Evolutionary conservation across 495 filamentous ascomycete species (phyloP).

Genomic region (Lichina pygmaea): DNA sequence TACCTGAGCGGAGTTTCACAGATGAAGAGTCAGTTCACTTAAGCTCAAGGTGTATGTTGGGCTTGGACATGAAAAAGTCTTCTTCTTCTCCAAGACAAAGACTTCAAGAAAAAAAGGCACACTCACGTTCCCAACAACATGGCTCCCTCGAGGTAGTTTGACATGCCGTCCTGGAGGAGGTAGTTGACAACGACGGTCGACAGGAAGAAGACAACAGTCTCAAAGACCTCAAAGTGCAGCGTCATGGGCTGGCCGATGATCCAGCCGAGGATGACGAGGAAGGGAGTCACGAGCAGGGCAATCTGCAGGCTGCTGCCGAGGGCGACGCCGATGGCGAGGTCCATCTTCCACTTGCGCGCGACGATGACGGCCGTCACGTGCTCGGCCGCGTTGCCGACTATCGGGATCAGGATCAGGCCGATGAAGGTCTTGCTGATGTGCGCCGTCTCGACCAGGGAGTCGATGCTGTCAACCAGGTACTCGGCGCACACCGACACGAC

Average conservation of each 20-base stretch:
- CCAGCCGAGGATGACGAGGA: constrained; percentile 17
- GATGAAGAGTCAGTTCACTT: background rate
- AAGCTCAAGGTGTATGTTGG: background rate
- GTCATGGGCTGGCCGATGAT: constrained; percentile 14
- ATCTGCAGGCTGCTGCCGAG: constrained; percentile 90
- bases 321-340: constrained; percentile 79
- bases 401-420: constrained; percentile 81
- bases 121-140: constrained; percentile 17
- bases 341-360: constrained; percentile 90
- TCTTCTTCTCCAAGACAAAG: background rate
- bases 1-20: background rate
- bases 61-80: background rate
- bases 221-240: constrained; percentile 13
- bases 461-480: constrained; percentile 81
- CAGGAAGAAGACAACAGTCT: constrained; percentile 14
- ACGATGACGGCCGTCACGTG: constrained; percentile 89
- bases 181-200: constrained; percentile 29
- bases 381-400: constrained; percentile 93
- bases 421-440: constrained; percentile 91
- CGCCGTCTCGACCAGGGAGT: constrained; percentile 54
- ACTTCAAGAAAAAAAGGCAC: background rate
- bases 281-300: constrained; percentile 16
- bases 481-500: constrained; percentile 81
- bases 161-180: constrained; percentile 53
- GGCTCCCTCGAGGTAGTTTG: constrained; percentile 55